Evolutionary conservation across 148 eudicot genomes (phyloP), one percentile per base, ranked within the genome.

Genomic region (Nyssa sinensis): DNA sequence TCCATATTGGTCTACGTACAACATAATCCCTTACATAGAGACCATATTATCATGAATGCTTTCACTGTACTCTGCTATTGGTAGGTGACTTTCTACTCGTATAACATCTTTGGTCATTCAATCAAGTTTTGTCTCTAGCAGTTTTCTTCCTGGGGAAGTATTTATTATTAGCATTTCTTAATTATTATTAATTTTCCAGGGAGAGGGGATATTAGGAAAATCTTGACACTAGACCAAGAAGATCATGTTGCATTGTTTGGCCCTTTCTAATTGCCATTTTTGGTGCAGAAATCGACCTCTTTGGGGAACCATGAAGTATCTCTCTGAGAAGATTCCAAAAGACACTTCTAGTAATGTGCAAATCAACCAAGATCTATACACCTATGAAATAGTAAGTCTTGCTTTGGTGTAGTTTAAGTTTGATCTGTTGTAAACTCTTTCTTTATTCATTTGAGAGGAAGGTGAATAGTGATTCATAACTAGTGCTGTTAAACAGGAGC

Each of bases 281-380:
- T 81, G 69, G 14, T 92, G 85, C 90, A 95, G 99, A 82, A 92
- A 86, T 81, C 94, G 96, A 66, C 96, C 96, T 70, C 88, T 85
- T 34, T 95, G 97, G 99, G 99, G 99, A 82, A 95, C 97, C 67
- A 95, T 95, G 97, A 95, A 95, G 85, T 92, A 81, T 83, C 94
- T 95, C 19, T 82, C 90, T 55, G 99, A 95, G 80, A 95, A 95
- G 78, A 95, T 95, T 66, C 97, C 99, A 1, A 95, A 95, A 83
- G 99, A 95, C 67, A 95, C 96, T 62, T 85, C 93, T 58, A 95
- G 96, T 89, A 95, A 92, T 82, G 94, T 95, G 80, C 94, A 94
- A 71, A 92, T 95, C 82, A 95, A 95, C 85, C 84, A 84, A 86
- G 99, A 95, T 83, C 79, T 95, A 74, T 92, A 90, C 79, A 81